Evolutionary conservation across 1,284 basidiomycete species (phyloP), one percentile per base, ranked within the genome.

Genomic region (Austroboletus niveus): DNA sequence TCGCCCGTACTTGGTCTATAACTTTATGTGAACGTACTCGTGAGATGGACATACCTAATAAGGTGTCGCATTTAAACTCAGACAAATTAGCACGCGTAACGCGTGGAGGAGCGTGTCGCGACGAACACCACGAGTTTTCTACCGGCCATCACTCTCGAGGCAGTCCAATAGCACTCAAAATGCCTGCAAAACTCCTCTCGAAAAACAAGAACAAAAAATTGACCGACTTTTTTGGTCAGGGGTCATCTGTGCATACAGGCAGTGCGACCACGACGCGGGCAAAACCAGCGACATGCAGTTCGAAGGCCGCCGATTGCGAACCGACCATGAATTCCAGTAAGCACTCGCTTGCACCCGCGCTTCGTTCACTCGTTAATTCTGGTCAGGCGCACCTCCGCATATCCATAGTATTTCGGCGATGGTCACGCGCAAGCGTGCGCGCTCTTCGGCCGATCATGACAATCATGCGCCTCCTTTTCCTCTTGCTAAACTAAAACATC

Each of bases 201-300:
- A 52, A 47, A 45, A 48, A 52, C 45, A 51, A 49, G 30, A 56
- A 57, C 52, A 65, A 47, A 43, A 69, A 51, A 24, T 48, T 67
- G 40, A 67, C 65, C 2, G 67, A 67, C 27, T 67, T 69, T 42
- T 70, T 67, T 29, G 8, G 22, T 7, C 64, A 54, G n/a, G 55
- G 3, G 34, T 34, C 56, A 0, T 51, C 61, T 6, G 20, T 46
- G 14, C 46, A 7, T 29, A 8, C 7, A 29, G 27, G 27, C 27
- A 29, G 27, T 29, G 27, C 27, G 27, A 29, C 27, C 7, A 7
- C 49, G 46, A 47, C 54, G 38, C 55, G 65, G 11, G 63, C 32
- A 40, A 53, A 38, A 31, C 44, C 54, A 20, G 42, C 35, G 17
- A 50, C 53, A 20, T 62, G 56, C 22, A 24, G 51, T 12, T 54